Conservation (phyloP, 176 grass and related monocot genomes). For the Cocos nucifera region DNA sequence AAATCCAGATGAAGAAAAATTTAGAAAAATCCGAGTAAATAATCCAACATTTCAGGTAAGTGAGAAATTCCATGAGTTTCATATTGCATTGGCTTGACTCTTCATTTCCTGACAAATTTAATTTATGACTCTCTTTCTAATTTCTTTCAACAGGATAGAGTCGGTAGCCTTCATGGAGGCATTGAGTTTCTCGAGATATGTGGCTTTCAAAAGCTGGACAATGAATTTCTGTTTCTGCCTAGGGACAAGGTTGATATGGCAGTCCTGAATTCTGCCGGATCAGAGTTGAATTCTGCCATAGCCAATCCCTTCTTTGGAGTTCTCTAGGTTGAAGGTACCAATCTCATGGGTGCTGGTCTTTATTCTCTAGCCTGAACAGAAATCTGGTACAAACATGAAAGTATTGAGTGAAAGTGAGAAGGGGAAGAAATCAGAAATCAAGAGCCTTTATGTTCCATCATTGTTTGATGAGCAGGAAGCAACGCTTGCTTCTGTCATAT, state of each 20-base stretch:
- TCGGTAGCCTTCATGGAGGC: conserved; percentile 70
- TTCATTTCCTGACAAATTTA: no score
- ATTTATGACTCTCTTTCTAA: no score
- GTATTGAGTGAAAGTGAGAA: no score
- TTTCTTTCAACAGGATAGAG: conserved; percentile 56
- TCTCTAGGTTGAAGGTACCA: conserved; percentile 24
- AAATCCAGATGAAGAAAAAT: conserved; percentile 86
- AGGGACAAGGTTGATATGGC: conserved; percentile 76
- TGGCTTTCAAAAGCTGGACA: conserved; percentile 84
- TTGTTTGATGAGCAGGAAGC: no score
- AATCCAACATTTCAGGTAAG: conserved; percentile 81
- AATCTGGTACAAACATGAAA: no score
- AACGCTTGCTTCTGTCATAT: no score
- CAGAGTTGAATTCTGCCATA: conserved; percentile 86
- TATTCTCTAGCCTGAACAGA: no score
- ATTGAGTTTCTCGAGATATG: conserved; percentile 85
- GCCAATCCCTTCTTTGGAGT: conserved; percentile 94
- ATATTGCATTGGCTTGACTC: no score
- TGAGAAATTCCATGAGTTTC: background rate
- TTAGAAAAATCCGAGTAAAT: conserved; percentile 80
- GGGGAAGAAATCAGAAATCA: no score
- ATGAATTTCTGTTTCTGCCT: conserved; percentile 66
- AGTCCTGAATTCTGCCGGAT: conserved; percentile 63
- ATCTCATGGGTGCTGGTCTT: no score
- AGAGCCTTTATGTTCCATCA: no score